These are phyloP conservation scores for Globisporangium spiculum DNA, from an alignment of 352 stramenopile species.

Conservation along the genomic window DNA sequence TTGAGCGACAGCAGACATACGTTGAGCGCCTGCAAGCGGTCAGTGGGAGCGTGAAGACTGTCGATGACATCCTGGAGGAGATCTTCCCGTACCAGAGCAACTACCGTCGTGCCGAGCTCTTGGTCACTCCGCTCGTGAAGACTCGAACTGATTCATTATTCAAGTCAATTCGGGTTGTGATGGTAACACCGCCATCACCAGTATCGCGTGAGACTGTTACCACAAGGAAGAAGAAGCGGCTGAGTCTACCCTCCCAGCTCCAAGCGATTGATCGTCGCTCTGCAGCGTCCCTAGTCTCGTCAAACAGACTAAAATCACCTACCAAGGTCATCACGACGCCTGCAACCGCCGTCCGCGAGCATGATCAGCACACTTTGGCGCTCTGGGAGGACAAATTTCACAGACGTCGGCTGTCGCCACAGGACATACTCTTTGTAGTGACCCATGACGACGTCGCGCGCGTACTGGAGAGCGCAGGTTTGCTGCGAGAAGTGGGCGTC, in stretches of 20 bases:
- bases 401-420: slow-evolving; percentile 25
- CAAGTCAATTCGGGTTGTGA: neutral
- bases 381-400: slow-evolving; percentile 67
- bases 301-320: neutral
- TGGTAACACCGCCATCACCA: neutral
- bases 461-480: slow-evolving; percentile 40
- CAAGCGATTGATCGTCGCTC: slow-evolving; percentile 2
- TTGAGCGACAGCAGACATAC: slow-evolving; percentile 12
- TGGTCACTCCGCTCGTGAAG: slow-evolving; percentile 7
- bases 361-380: slow-evolving; percentile 21
- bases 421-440: slow-evolving; percentile 52
- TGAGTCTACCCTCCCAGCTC: slow-evolving; percentile 11
- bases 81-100: slow-evolving; percentile 30
- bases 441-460: slow-evolving; percentile 31
- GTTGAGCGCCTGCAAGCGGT: slow-evolving; percentile 24
- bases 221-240: slow-evolving; percentile 17
- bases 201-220: neutral
- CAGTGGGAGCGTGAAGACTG: slow-evolving; percentile 22
- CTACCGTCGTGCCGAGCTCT: slow-evolving; percentile 21
- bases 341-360: neutral
- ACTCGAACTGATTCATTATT: neutral
- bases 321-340: neutral
- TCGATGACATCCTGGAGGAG: slow-evolving; percentile 33
- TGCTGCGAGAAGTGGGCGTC: slow-evolving; percentile 31
- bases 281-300: neutral